These are phyloP conservation scores for Coprinellus aureogranulatus DNA, from an alignment of 768 basidiomycete genomes.

Conservation along the genomic window DNA sequence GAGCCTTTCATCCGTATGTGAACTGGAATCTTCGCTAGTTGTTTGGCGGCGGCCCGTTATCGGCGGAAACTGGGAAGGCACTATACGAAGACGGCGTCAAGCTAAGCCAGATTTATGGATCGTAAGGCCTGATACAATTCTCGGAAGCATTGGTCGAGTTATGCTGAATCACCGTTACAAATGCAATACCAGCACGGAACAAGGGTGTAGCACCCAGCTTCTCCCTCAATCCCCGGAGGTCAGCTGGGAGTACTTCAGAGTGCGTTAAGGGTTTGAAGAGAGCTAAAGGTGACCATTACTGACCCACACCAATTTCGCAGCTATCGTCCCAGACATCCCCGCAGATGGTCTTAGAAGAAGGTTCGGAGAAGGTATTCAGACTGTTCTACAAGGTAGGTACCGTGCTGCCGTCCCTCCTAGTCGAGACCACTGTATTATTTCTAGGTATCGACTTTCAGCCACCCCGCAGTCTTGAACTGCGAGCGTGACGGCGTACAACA, in stretches of 20 bases:
- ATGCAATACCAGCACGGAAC: slow-evolving; percentile 17
- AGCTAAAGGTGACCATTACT: too few relatives aligned
- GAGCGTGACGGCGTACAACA: slow-evolving; percentile 25
- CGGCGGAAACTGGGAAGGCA: slow-evolving; percentile 24
- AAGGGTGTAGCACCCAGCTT: slow-evolving; percentile 12
- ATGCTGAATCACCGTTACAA: background rate
- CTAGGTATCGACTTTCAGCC: slow-evolving; percentile 14
- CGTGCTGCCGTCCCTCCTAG: background rate
- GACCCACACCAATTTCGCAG: background rate
- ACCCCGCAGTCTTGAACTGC: slow-evolving; percentile 31
- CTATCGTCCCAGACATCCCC: slow-evolving; percentile 7
- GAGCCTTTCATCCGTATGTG: background rate
- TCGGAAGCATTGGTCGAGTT: background rate
- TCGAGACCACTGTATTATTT: background rate
- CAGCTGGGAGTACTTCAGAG: slow-evolving; percentile 16
- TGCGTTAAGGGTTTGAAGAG: background rate
- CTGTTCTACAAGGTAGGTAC: slow-evolving; percentile 4
- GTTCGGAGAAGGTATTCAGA: background rate
- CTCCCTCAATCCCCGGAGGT: slow-evolving; percentile 10
- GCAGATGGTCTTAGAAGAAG: slow-evolving; percentile 4
- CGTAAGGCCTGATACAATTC: slow-evolving; percentile 22
- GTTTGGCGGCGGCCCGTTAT: slow-evolving; percentile 23
- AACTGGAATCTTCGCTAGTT: background rate
- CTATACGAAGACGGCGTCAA: slow-evolving; percentile 16
- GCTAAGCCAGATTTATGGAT: slow-evolving; percentile 33